Conservation (phyloP, 2,329 filamentous ascomycete genomes). For the Arthrobotrys conoides region DNA sequence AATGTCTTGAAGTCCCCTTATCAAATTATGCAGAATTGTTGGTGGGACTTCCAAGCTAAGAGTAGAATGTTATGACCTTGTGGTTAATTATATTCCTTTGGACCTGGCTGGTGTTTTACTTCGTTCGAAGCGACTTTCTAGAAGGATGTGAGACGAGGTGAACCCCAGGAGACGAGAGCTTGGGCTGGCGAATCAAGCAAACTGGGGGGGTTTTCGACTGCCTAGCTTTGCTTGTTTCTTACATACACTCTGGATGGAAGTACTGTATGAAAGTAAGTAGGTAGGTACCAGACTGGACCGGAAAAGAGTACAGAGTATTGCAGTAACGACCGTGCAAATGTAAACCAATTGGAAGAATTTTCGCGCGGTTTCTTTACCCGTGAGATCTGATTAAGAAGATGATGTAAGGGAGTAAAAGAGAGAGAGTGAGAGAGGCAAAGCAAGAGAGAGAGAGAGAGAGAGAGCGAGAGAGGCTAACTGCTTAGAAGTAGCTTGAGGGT, state of each 20-base stretch:
- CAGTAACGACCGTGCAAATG: background rate
- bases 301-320: background rate
- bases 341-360: constrained; percentile 45
- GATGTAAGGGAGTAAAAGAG: constrained; percentile 8
- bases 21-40: constrained; percentile 52
- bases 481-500: background rate
- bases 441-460: background rate
- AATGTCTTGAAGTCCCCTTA: constrained; percentile 12
- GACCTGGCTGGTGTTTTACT: constrained; percentile 50
- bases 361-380: background rate
- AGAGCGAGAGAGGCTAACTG: background rate
- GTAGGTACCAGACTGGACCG: background rate
- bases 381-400: constrained; percentile 8
- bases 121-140: constrained; percentile 61
- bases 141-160: constrained; percentile 61
- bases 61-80: background rate
- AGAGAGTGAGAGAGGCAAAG: background rate
- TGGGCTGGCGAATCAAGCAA: constrained; percentile 58
- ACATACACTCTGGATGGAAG: too few relatives aligned
- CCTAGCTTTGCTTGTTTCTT: constrained; percentile 49
- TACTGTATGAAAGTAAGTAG: too few relatives aligned
- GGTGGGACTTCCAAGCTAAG: constrained; percentile 18
- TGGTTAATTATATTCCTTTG: constrained; percentile 51
- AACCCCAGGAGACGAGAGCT: constrained; percentile 61
- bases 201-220: constrained; percentile 46